Base-by-base conservation (phyloP, 345 rosid species). In the Cardamine chenopodiifolia region DNA sequence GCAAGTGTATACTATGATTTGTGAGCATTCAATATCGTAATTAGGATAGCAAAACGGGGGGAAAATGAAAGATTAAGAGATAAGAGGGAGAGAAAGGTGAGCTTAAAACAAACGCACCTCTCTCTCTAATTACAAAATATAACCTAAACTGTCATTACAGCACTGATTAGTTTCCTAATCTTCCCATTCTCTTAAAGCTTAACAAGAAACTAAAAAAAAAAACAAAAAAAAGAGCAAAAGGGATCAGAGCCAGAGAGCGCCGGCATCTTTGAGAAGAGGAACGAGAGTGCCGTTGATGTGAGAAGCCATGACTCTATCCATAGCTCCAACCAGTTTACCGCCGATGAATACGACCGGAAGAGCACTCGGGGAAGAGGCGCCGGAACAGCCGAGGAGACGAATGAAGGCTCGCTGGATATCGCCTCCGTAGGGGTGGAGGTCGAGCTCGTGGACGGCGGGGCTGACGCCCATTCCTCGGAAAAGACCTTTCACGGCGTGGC, bases 311-410 rank as follows among this genome's bases (percentile, higher is more conserved):
- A 93, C 97, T 78, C 86, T 75, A 50, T 93, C 98, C 97, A 89
- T 93, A 23, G 90, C 82, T 4, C 98, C 98, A 2, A 93, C 90
- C 6, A 93, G 93, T 75, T 89, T 93, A 0, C 98, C 98, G 1
- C 98, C 98, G 7, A 93, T 80, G 82, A 93, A 93, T 10, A 93
- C 98, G n/a, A 89, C 96, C 3, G 98, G 97, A 53, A 90, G 82
- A n/a, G 86, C 85, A 0, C 72, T 68, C 0, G 89, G 77, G n/a
- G 96, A 85, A 10, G 78, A 49, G 18, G 71, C 59, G 59, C 73
- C 73, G 9, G 89, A 87, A 62, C 66, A 68, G 26, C 88, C 87
- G 14, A 86, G 82, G 20, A 93, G 82, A 48, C 89, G 75, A 49
- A 79, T 69, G 45, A 93, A 89, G 14, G 98, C 92, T 52, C 56